Percentiles rank a stretch among this genome's conserved stretches.
phyloP scores from a whole-genome alignment of 805 yeast genomes.

The Wickerhamiella hasegawae region DNA sequence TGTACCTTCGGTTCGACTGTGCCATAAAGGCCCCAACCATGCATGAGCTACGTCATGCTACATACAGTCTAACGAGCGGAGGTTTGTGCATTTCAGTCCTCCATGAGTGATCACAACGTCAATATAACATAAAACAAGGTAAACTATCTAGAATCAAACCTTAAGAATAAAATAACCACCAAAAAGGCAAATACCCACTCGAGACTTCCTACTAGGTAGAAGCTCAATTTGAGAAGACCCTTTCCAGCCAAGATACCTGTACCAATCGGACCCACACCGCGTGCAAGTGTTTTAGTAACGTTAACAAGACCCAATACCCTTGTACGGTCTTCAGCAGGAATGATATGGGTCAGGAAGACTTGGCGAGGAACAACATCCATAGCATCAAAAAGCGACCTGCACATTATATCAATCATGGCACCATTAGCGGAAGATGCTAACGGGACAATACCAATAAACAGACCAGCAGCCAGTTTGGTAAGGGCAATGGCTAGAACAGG shows the following conservation, averaged over 20 bases:
- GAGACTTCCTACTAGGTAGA: constrained; percentile 21
- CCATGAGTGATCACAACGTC: too few relatives aligned
- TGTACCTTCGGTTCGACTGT: too few relatives aligned
- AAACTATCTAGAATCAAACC: too few relatives aligned
- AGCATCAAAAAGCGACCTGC: constrained; percentile 47
- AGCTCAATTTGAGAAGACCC: constrained; percentile 18
- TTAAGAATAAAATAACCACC: too few relatives aligned
- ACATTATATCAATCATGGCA: constrained; percentile 36
- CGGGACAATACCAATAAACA: constrained; percentile 42
- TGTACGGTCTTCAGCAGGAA: constrained; percentile 48
- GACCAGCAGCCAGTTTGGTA: constrained; percentile 66
- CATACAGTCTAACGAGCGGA: too few relatives aligned
- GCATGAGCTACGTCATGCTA: too few relatives aligned
- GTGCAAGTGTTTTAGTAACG: constrained; percentile 70
- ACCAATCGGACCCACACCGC: constrained; percentile 65
- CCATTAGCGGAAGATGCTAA: constrained; percentile 24
- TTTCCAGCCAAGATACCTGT: constrained; percentile 57
- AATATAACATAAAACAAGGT: too few relatives aligned
- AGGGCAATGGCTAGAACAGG: constrained; percentile 61
- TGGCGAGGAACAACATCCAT: constrained; percentile 94
- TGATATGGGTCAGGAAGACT: constrained; percentile 52
- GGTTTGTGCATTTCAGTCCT: too few relatives aligned
- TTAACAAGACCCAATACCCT: constrained; percentile 70
- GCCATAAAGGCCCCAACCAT: too few relatives aligned
- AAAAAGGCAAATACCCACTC: constrained; percentile 17